Evolutionary conservation across 2,329 filamentous ascomycete species (phyloP).

Genomic region (Aspergillus calidoustus): DNA sequence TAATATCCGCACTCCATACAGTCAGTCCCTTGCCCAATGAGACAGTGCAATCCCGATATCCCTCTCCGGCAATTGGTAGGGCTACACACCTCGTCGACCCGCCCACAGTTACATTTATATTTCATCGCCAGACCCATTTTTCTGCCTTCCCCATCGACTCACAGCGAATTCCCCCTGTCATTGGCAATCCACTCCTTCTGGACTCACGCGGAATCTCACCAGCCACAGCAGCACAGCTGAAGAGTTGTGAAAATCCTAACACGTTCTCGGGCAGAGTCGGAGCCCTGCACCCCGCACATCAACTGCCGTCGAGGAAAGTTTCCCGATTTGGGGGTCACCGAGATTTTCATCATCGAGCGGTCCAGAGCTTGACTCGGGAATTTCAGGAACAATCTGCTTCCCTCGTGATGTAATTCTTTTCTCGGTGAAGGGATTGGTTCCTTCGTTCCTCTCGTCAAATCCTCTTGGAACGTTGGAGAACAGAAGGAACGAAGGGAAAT

Average conservation of each 20-base stretch:
- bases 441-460: not conserved
- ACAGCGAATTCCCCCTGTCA: not conserved
- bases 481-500: not conserved
- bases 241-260: not conserved
- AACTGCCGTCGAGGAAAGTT: constrained; percentile 1
- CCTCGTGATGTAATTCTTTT: not conserved
- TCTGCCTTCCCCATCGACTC: not conserved
- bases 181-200: not conserved
- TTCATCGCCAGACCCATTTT: not conserved
- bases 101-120: constrained; percentile 1
- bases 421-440: not conserved
- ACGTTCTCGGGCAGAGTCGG: constrained; percentile 6
- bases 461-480: not conserved
- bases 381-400: not conserved
- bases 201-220: constrained; percentile 1
- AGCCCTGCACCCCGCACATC: not conserved
- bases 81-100: not conserved
- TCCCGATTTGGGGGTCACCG: constrained; percentile 5
- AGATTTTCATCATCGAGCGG: not conserved
- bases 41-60: not conserved
- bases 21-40: not conserved
- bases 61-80: not conserved
- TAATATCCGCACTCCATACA: not conserved
- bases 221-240: constrained; percentile 1
- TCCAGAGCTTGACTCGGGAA: not conserved